A percentile compares a stretch with the other conserved stretches of the same genome.
phyloP scores from a whole-genome alignment of 1,284 basidiomycete species.

The Cerrena zonata region DNA sequence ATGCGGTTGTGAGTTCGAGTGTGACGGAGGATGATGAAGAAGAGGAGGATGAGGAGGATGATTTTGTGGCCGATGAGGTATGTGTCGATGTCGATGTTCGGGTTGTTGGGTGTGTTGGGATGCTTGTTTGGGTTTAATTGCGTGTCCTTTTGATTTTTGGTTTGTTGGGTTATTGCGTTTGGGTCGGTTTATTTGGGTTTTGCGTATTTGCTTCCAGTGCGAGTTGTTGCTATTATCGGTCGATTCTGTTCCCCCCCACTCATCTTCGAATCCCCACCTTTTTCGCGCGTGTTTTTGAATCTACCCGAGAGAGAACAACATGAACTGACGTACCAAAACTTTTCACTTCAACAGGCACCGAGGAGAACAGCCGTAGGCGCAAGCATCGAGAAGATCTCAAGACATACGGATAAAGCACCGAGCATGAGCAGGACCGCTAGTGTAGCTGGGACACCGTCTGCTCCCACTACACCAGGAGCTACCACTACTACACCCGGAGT shows the following conservation, averaged over 20 bases:
- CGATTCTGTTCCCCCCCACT: too few species aligned
- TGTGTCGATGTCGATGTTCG: conserved; percentile 1
- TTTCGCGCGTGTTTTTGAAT: too few species aligned
- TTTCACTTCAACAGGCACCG: conserved; percentile 8
- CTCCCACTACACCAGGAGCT: background rate
- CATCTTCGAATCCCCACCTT: too few species aligned
- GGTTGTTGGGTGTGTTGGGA: too few species aligned
- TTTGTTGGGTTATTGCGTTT: background rate
- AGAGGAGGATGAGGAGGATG: conserved; percentile 4
- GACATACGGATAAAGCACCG: conserved; percentile 13
- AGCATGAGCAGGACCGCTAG: background rate
- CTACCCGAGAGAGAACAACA: too few species aligned
- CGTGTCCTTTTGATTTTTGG: background rate
- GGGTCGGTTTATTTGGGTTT: too few species aligned
- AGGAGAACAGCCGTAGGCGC: conserved; percentile 12
- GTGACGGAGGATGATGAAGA: conserved; percentile 12
- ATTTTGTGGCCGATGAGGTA: conserved; percentile 13
- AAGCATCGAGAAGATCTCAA: conserved; percentile 17
- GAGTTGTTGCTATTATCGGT: too few species aligned
- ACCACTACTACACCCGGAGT: too few species aligned
- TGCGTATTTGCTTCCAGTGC: too few species aligned
- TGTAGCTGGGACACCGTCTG: too few species aligned
- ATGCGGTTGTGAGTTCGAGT: background rate
- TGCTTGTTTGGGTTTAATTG: too few species aligned
- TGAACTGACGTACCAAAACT: background rate